Conservation (phyloP, 1,139 yeast genomes). For the Saccharomyces hybrid region DNA sequence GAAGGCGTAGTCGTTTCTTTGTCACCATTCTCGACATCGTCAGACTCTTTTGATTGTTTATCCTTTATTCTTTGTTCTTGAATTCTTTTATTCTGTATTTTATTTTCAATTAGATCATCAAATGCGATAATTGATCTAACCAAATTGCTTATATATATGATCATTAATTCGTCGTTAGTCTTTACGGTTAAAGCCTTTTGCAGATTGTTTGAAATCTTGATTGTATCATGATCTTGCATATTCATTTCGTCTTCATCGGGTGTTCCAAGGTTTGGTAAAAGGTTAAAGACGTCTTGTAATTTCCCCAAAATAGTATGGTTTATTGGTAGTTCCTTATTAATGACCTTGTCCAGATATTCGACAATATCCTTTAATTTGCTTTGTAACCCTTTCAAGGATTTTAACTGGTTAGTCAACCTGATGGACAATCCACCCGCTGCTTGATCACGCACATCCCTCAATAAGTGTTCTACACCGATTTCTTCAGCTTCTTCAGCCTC, state of each 20-base stretch:
- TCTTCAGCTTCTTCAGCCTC: conserved; percentile 99
- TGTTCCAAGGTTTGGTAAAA: conserved; percentile 66
- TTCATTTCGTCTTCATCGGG: conserved; percentile 30
- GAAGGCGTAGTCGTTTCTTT: background rate
- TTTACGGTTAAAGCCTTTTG: conserved; percentile 80
- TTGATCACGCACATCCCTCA: conserved; percentile 91
- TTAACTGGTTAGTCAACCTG: conserved; percentile 79
- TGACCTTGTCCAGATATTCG: conserved; percentile 67
- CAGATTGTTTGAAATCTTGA: conserved; percentile 40
- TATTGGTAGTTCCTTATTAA: conserved; percentile 65
- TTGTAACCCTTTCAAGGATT: conserved; percentile 79
- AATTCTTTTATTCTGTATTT: conserved; percentile 70
- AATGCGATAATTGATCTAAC: conserved; percentile 94
- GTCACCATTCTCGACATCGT: background rate
- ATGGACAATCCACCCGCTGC: conserved; percentile 91
- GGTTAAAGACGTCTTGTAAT: conserved; percentile 88
- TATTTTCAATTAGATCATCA: conserved; percentile 94
- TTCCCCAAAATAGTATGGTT: conserved; percentile 88
- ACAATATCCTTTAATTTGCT: conserved; percentile 76
- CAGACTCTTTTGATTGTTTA: conserved; percentile 6
- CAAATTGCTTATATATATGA: conserved; percentile 78
- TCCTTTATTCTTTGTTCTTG: conserved; percentile 29
- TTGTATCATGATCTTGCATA: conserved; percentile 18
- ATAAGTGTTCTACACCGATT: conserved; percentile 93
- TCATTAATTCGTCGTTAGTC: conserved; percentile 94